Evolutionary conservation across 2,329 filamentous ascomycete genomes (phyloP), one percentile per base, ranked within the genome.

Genomic region (Ophiostoma pallidulum): DNA sequence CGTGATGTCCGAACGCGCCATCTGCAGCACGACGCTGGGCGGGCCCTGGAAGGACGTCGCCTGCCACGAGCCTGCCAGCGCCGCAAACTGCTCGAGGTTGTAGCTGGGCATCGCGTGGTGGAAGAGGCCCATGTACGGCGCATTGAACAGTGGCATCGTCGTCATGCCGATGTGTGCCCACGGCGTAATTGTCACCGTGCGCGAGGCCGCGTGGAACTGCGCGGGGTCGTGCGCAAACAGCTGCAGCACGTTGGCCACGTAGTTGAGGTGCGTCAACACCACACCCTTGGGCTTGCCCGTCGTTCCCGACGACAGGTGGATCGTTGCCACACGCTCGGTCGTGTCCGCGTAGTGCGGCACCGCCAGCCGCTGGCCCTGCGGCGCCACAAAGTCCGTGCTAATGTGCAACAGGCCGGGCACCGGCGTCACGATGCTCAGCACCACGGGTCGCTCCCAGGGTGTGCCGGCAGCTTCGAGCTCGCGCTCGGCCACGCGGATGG

Each of bases 271-370:
- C 6, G 70, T 72, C 0, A 74, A 55, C 16, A 60, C 58, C 50
- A 72, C 69, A 9, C 68, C 70, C 55, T 74, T 74, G 12, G 71
- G 70, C 5, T 68, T 51, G 2, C 71, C 71, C 1, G 71, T 73
- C 1, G 71, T 74, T 20, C 71, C 71, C 35, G 69, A 72, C 29
- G 68, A 72, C 53, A 72, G 73, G 18, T 72, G 51, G 7, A 73
- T 60, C 18, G 49, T 45, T 20, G 51, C 51, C 32, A 49, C 35
- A 8, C 64, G 60, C 13, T 52, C 51, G 0, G 56, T 45, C 0
- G 65, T 67, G 47, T 69, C 59, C 0, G 48, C 6, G 55, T 59
- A 64, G 42, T 67, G 62, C 13, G 66, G 67, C 8, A 69, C 58
- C 1, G 59, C 44, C 3, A 69, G 58, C 16, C 56, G 54, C 13